Evolutionary conservation across 2,329 filamentous ascomycete species (phyloP).

Genomic region (Basipetospora sp.): DNA sequence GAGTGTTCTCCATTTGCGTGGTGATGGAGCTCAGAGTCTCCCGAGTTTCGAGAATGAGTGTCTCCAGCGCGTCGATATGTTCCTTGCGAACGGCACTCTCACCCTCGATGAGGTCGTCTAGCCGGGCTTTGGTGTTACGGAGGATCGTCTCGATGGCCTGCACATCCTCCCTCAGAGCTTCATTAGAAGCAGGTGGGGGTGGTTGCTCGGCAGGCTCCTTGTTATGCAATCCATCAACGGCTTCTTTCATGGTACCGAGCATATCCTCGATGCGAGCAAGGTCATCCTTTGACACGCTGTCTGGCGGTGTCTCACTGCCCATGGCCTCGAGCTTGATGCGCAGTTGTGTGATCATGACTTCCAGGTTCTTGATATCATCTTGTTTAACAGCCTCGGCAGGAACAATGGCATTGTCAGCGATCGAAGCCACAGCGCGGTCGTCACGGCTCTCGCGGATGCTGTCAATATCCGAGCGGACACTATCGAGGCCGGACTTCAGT

Average conservation of each 20-base stretch:
- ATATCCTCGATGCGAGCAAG: conserved; percentile 40
- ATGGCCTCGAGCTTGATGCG: conserved; percentile 62
- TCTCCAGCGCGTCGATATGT: conserved; percentile 51
- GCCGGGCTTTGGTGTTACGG: conserved; percentile 71
- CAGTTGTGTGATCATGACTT: conserved; percentile 67
- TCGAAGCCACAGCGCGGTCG: conserved; percentile 35
- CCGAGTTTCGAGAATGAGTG: conserved; percentile 55
- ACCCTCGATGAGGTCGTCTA: conserved; percentile 66
- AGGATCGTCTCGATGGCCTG: conserved; percentile 83
- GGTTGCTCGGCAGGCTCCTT: conserved; percentile 10
- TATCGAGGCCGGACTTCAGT: conserved; percentile 65
- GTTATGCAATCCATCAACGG: conserved; percentile 29
- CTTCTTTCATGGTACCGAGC: conserved; percentile 31
- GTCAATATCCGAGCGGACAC: conserved; percentile 64
- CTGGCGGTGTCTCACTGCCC: conserved; percentile 17
- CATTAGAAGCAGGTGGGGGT: conserved; percentile 17
- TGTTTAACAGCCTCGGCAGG: conserved; percentile 40
- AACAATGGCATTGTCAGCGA: conserved; percentile 31
- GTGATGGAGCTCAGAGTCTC: conserved; percentile 54
- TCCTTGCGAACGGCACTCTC: conserved; percentile 56
- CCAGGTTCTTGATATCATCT: conserved; percentile 72
- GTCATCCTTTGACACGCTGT: conserved; percentile 35
- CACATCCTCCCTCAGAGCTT: conserved; percentile 56
- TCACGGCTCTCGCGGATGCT: conserved; percentile 43
- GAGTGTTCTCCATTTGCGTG: conserved; percentile 52